Percentiles rank a stretch among this genome's conserved stretches.
Evolutionary conservation across 106 monocot species (phyloP).

Genomic region (Amphibolis antarctica): DNA sequence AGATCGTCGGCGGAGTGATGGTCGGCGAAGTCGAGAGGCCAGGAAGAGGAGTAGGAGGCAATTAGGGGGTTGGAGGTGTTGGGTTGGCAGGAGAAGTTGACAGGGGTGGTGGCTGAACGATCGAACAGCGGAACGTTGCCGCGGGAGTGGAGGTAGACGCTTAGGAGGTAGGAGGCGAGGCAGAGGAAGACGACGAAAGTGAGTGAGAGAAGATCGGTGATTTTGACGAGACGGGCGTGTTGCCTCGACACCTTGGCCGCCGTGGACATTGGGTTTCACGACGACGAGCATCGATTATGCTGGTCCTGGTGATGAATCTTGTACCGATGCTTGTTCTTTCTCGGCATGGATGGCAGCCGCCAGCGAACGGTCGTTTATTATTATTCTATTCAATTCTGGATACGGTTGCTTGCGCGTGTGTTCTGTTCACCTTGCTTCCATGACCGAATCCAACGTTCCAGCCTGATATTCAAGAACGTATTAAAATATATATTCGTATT

Average conservation of each 20-base stretch:
- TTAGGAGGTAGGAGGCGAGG: conserved; percentile 13
- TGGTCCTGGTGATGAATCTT: too few relatives aligned
- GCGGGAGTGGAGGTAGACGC: conserved; percentile 4
- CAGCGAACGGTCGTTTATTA: too few relatives aligned
- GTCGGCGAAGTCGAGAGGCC: conserved; percentile 40
- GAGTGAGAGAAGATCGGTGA: neutral
- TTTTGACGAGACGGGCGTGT: neutral
- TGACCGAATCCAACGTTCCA: too few relatives aligned
- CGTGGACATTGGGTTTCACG: too few relatives aligned
- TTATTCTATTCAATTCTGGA: too few relatives aligned
- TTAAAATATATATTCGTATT: too few relatives aligned
- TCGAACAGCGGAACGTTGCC: neutral
- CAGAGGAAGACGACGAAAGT: conserved; percentile 9
- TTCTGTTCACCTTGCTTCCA: too few relatives aligned
- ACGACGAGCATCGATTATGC: too few relatives aligned
- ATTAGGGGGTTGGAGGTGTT: neutral
- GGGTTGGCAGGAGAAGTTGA: conserved; percentile 2
- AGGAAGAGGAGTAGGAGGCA: neutral
- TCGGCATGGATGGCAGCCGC: too few relatives aligned
- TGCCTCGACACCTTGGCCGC: neutral
- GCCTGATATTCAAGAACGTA: too few relatives aligned
- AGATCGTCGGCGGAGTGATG: conserved; percentile 39
- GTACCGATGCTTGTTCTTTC: too few relatives aligned
- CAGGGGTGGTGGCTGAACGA: neutral
- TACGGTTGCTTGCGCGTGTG: too few relatives aligned